Percentiles rank a stretch among this genome's conserved stretches.
These are phyloP conservation scores for Tulasnella sp. DNA, from an alignment of 768 basidiomycete genomes.

Conservation along the genomic window DNA sequence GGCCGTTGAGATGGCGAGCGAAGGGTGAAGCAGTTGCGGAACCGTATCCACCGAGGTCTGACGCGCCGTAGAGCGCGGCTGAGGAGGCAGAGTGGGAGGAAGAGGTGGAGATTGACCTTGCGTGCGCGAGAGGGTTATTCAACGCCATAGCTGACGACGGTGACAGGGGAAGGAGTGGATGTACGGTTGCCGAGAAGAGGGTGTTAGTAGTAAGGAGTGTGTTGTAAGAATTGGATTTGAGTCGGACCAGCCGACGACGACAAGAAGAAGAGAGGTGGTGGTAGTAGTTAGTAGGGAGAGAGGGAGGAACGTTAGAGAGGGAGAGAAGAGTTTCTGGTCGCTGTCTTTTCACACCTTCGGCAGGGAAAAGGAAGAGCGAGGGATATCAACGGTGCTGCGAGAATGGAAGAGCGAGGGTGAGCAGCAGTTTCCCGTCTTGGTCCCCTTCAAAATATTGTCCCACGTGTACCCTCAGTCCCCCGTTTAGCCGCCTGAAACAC, in stretches of 20 bases:
- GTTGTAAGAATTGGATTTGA: slow-evolving; percentile 14
- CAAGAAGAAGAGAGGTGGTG: slow-evolving; percentile 5
- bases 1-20: slow-evolving; percentile 24
- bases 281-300: neutral
- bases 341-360: slow-evolving; percentile 1
- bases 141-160: neutral
- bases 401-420: neutral
- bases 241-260: slow-evolving; percentile 17
- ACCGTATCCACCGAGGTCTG: slow-evolving; percentile 2
- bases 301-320: neutral
- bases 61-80: slow-evolving; percentile 3
- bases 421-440: neutral
- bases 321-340: neutral
- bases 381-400: slow-evolving; percentile 7
- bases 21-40: slow-evolving; percentile 12
- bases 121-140: slow-evolving; percentile 13
- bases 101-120: slow-evolving; percentile 15
- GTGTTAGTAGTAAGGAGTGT: slow-evolving; percentile 4
- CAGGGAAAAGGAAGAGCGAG: neutral
- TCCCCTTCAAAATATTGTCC: slow-evolving; percentile 12
- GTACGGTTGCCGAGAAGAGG: slow-evolving; percentile 9
- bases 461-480: neutral
- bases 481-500: neutral
- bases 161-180: neutral
- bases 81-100: slow-evolving; percentile 22